Conservation (phyloP, 1,139 yeast species). For the Cylindricascospora bacillispora region DNA sequence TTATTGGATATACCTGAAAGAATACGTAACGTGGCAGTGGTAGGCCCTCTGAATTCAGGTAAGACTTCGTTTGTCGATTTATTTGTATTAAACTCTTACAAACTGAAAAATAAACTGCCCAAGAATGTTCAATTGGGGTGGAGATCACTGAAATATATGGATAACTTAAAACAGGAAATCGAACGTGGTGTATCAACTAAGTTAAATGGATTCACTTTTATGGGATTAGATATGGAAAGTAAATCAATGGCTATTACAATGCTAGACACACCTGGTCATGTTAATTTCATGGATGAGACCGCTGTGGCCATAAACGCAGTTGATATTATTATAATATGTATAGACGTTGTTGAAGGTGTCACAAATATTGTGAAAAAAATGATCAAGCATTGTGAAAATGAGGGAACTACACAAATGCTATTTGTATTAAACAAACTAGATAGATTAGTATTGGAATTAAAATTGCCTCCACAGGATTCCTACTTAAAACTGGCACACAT, state of each 20-base stretch:
- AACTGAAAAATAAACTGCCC: conserved; percentile 24
- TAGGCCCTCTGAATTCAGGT: conserved; percentile 82
- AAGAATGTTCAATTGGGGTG: conserved; percentile 24
- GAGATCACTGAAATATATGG: conserved; percentile 38
- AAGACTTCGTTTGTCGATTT: conserved; percentile 71
- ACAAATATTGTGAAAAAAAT: conserved; percentile 26
- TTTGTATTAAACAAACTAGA: conserved; percentile 77
- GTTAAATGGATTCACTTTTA: conserved; percentile 46
- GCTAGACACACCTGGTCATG: conserved; percentile 87
- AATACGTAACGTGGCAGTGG: conserved; percentile 63
- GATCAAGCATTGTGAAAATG: conserved; percentile 11
- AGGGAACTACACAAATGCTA: conserved; percentile 24
- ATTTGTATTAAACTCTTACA: conserved; percentile 54
- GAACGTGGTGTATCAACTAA: conserved; percentile 62
- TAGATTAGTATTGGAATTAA: conserved; percentile 62
- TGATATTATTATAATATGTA: conserved; percentile 56
- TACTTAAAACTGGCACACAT: conserved; percentile 51
- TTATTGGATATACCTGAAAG: conserved; percentile 47
- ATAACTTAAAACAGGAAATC: conserved; percentile 55
- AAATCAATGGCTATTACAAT: conserved; percentile 50
- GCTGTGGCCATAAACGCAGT: conserved; percentile 43
- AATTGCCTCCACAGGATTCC: conserved; percentile 62
- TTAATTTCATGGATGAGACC: conserved; percentile 67
- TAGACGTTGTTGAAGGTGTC: conserved; percentile 83
- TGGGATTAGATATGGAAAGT: conserved; percentile 43